These are phyloP conservation scores for Xylariaceae sp. DNA, from an alignment of 2,329 filamentous ascomycete species.

Conservation along the genomic window DNA sequence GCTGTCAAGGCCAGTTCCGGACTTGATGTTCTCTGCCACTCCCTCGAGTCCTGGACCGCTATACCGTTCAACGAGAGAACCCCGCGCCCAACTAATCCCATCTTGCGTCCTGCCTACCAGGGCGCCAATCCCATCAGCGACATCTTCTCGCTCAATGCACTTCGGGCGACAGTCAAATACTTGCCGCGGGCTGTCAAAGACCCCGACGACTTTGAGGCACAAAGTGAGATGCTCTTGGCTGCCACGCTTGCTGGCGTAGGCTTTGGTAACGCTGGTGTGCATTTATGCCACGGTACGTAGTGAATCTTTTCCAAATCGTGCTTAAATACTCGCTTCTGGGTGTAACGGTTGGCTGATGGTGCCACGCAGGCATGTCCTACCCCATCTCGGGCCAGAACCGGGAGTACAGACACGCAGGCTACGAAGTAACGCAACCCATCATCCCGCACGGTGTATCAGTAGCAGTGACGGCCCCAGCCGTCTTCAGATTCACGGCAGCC, in stretches of 20 bases:
- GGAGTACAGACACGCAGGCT: slow-evolving; percentile 84
- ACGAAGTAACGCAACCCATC: slow-evolving; percentile 69
- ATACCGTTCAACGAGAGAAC: slow-evolving; percentile 87
- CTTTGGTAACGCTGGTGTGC: slow-evolving; percentile 96
- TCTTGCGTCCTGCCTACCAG: slow-evolving; percentile 89
- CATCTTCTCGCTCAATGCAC: slow-evolving; percentile 87
- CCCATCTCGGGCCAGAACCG: slow-evolving; percentile 95
- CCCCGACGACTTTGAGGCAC: slow-evolving; percentile 87
- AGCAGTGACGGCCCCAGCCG: slow-evolving; percentile 86
- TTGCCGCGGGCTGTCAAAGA: slow-evolving; percentile 82
- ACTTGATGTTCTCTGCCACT: slow-evolving; percentile 91
- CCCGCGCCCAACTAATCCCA: slow-evolving; percentile 82
- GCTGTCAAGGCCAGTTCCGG: slow-evolving; percentile 90
- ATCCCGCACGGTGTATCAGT: slow-evolving; percentile 97
- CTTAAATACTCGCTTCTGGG: neutral
- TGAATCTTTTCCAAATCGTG: no score
- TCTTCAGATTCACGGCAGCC: slow-evolving; percentile 88
- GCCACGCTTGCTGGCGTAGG: slow-evolving; percentile 92
- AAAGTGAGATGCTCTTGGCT: slow-evolving; percentile 91
- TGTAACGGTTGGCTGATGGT: slow-evolving; percentile 1
- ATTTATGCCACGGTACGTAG: slow-evolving; percentile 59
- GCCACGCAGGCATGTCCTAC: slow-evolving; percentile 78
- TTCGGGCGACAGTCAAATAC: slow-evolving; percentile 83
- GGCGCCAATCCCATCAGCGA: slow-evolving; percentile 97
- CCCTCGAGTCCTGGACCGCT: slow-evolving; percentile 94